A percentile compares a stretch with the other conserved stretches of the same genome.
phyloP scores from a whole-genome alignment of 805 yeast species.

The Lachancea fermentati region DNA sequence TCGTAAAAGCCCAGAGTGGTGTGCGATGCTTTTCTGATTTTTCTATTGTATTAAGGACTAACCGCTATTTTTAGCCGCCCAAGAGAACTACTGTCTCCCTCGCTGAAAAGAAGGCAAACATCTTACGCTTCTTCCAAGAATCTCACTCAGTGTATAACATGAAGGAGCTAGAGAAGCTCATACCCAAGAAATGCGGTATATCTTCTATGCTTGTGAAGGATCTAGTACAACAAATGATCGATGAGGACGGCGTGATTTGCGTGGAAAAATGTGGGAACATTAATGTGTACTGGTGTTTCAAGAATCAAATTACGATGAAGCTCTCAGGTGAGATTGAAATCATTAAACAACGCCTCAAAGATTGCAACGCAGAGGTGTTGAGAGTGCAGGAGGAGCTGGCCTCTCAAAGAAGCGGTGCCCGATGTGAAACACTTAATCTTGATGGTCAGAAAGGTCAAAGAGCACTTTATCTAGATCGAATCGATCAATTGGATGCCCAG shows the following conservation, averaged over 20 bases:
- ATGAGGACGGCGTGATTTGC: constrained; percentile 42
- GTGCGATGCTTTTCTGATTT: too few relatives aligned
- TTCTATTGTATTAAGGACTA: too few relatives aligned
- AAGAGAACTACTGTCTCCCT: constrained; percentile 28
- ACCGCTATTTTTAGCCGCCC: constrained; percentile 12
- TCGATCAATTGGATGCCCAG: constrained; percentile 9
- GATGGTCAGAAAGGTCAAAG: constrained; percentile 10
- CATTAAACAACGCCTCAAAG: constrained; percentile 12
- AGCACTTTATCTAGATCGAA: constrained; percentile 11
- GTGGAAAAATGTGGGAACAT: constrained; percentile 52
- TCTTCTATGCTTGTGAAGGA: constrained; percentile 53
- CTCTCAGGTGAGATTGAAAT: constrained; percentile 12
- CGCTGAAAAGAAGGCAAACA: constrained; percentile 37
- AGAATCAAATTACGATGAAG: constrained; percentile 12
- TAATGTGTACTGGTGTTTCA: constrained; percentile 48
- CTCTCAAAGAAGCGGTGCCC: not conserved
- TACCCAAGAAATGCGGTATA: constrained; percentile 41
- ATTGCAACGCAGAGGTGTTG: constrained; percentile 10
- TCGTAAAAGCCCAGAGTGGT: too few relatives aligned
- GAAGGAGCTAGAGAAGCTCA: constrained; percentile 46
- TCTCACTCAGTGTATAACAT: constrained; percentile 40
- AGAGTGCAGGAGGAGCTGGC: constrained; percentile 11
- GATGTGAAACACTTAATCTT: constrained; percentile 9
- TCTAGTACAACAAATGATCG: constrained; percentile 40
- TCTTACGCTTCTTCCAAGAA: constrained; percentile 37